Conservation (phyloP, 1,284 basidiomycete species). For the Rhodotorula sp. region DNA sequence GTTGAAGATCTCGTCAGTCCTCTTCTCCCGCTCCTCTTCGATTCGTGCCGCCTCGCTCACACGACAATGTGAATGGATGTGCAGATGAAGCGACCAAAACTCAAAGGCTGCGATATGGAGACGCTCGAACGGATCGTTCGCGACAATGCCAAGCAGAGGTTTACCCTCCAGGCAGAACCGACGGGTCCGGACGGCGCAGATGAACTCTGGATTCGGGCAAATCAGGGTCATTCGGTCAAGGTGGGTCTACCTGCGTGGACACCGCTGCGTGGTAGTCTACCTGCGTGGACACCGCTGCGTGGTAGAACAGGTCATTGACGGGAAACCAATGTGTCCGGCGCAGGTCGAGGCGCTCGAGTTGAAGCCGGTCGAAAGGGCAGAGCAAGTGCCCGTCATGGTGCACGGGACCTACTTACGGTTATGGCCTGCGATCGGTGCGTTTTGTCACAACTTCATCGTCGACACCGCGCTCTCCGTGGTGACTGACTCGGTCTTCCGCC, state of each 20-base stretch:
- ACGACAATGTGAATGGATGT: slow-evolving; percentile 9
- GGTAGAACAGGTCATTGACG: neutral
- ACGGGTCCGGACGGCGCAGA: slow-evolving; percentile 45
- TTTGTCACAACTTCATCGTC: too few species aligned
- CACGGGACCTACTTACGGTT: slow-evolving; percentile 69
- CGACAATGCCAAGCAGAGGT: slow-evolving; percentile 73
- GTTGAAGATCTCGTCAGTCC: slow-evolving; percentile 68
- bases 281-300: neutral
- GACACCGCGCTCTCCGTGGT: too few species aligned
- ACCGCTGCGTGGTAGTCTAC: neutral
- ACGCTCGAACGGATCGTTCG: slow-evolving; percentile 69
- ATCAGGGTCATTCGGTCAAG: slow-evolving; percentile 87
- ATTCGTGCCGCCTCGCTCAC: slow-evolving; percentile 4
- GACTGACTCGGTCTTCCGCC: neutral
- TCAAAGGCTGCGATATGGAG: slow-evolving; percentile 58
- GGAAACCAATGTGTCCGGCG: too few species aligned
- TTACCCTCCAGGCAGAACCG: slow-evolving; percentile 60
- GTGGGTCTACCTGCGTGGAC: slow-evolving; percentile 50
- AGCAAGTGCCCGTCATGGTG: slow-evolving; percentile 70
- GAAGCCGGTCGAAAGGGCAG: slow-evolving; percentile 59
- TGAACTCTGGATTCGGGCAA: slow-evolving; percentile 83
- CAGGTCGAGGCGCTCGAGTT: slow-evolving; percentile 68
- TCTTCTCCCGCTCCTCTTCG: neutral
- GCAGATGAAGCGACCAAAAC: slow-evolving; percentile 59
- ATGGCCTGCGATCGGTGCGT: slow-evolving; percentile 68